Evolutionary conservation across 371 early-diverging fungal genomes (phyloP).

Genomic region (Mucor racemosus): DNA sequence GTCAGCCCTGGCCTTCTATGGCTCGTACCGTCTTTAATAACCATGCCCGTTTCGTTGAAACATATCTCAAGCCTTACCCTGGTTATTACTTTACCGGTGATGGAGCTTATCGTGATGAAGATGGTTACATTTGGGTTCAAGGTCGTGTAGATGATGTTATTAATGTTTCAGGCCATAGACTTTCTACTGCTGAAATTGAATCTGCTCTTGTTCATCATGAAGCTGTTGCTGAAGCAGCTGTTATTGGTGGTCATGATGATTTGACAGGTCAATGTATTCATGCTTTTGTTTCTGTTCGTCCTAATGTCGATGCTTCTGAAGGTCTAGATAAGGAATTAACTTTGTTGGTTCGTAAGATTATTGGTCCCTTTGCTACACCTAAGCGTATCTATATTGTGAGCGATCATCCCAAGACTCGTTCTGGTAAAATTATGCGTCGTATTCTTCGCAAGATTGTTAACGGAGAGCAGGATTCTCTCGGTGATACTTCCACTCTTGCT

Average conservation of each 20-base stretch:
- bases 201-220: slow-evolving; percentile 81
- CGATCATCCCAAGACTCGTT: slow-evolving; percentile 96
- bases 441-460: slow-evolving; percentile 91
- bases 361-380: slow-evolving; percentile 96
- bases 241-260: slow-evolving; percentile 90
- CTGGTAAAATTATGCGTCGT: slow-evolving; percentile 96
- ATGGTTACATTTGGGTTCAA: slow-evolving; percentile 95
- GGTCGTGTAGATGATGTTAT: slow-evolving; percentile 97
- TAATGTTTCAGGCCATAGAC: slow-evolving; percentile 96
- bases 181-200: slow-evolving; percentile 96
- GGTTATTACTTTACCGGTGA: slow-evolving; percentile 92
- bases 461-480: slow-evolving; percentile 83
- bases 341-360: slow-evolving; percentile 81
- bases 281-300: slow-evolving; percentile 75
- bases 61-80: slow-evolving; percentile 86
- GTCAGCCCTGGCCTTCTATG: slow-evolving; percentile 93
- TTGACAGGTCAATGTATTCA: slow-evolving; percentile 88
- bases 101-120: slow-evolving; percentile 85
- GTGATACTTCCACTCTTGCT: slow-evolving; percentile 85
- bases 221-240: slow-evolving; percentile 94
- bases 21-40: slow-evolving; percentile 91
- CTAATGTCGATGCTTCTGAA: slow-evolving; percentile 48
- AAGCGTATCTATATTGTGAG: slow-evolving; percentile 81
- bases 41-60: slow-evolving; percentile 86
- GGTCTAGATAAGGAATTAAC: slow-evolving; percentile 68